phyloP scores from a whole-genome alignment of 257 asterid genomes.

The Nicotiana noctiflora region DNA sequence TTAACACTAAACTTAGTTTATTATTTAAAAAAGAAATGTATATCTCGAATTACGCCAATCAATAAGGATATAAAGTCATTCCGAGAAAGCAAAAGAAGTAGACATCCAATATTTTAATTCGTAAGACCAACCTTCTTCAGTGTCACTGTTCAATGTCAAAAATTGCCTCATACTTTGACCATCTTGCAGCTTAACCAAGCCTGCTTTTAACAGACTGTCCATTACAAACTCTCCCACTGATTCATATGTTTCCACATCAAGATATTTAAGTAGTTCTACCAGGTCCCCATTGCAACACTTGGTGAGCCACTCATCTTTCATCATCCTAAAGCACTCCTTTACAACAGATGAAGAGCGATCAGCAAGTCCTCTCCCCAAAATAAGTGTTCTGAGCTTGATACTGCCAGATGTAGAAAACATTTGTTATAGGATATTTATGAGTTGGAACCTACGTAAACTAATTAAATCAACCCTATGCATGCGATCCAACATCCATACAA shows the following conservation, averaged over 20 bases:
- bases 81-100: background rate
- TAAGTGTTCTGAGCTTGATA: conserved; percentile 76
- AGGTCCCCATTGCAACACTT: conserved; percentile 77
- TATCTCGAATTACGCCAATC: background rate
- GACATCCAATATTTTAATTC: background rate
- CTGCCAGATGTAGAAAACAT: conserved; percentile 33
- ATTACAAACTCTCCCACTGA: conserved; percentile 72
- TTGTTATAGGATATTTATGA: background rate
- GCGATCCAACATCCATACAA: too few relatives aligned
- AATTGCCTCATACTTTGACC: conserved; percentile 54
- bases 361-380: conserved; percentile 90
- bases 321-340: conserved; percentile 72
- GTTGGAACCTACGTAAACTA: background rate
- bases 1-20: background rate
- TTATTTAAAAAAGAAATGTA: background rate
- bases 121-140: conserved; percentile 50
- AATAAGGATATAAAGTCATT: background rate
- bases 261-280: conserved; percentile 63
- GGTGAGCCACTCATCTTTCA: conserved; percentile 91
- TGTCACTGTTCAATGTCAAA: conserved; percentile 29
- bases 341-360: conserved; percentile 77
- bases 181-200: conserved; percentile 54
- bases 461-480: too few relatives aligned
- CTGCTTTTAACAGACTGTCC: conserved; percentile 57
- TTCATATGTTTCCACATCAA: conserved; percentile 98